These are phyloP conservation scores for Brachypodium distachyon DNA, from an alignment of 202 grass and related monocot species.

Conservation along the genomic window DNA sequence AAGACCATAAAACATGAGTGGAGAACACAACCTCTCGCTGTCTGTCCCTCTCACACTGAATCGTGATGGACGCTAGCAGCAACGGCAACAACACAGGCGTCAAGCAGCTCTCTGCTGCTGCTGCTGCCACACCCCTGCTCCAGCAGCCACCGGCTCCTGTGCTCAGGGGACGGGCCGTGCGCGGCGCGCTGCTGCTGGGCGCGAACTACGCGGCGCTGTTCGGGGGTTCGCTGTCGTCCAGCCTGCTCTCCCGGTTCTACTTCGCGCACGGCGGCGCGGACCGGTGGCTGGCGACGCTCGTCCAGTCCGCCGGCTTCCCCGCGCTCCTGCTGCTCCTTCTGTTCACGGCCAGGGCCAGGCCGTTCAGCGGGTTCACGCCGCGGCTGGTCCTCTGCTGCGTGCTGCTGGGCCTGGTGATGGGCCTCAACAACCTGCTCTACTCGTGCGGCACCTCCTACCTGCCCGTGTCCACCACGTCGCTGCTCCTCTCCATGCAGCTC, in stretches of 20 bases:
- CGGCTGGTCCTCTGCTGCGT: conserved; percentile 65
- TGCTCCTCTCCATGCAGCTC: conserved; percentile 83
- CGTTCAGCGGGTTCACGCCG: not conserved
- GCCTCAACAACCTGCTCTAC: conserved; percentile 87
- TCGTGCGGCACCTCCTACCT: conserved; percentile 77
- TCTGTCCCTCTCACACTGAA: not conserved
- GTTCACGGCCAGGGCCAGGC: conserved; percentile 32
- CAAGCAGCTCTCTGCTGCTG: conserved; percentile 8
- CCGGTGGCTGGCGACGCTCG: conserved; percentile 76
- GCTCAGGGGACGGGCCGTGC: not conserved
- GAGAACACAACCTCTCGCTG: not conserved
- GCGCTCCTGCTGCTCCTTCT: conserved; percentile 43
- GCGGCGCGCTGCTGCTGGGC: conserved; percentile 6
- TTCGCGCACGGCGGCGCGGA: conserved; percentile 62
- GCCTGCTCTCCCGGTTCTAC: conserved; percentile 85
- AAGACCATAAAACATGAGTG: not conserved
- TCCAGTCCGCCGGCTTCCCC: conserved; percentile 88
- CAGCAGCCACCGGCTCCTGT: conserved; percentile 11
- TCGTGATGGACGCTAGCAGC: not conserved
- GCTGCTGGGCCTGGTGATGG: conserved; percentile 51
- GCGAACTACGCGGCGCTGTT: conserved; percentile 70
- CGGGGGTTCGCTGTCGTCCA: conserved; percentile 68
- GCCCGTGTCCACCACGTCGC: conserved; percentile 73
- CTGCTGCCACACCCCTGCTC: conserved; percentile 17
- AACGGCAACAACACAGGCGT: not conserved